Evolutionary conservation across 169 alveolate genomes (phyloP), one percentile per base, ranked within the genome.

Genomic region (Theileria annulata): DNA sequence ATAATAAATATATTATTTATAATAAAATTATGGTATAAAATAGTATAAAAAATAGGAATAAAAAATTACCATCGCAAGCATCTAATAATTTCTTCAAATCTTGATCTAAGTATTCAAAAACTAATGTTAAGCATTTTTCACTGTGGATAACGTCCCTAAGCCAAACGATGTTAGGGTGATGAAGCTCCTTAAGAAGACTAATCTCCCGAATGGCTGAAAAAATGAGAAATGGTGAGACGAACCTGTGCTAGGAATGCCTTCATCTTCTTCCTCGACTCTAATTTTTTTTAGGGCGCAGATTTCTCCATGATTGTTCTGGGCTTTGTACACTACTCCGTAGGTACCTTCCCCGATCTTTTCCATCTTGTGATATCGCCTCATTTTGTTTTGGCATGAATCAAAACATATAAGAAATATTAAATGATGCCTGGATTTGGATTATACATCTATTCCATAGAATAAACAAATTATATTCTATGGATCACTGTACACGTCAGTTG

Each of bases 261-360:
- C 99, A 63, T 98, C 99, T 85, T 98, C 99, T 37, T 98, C 98
- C 77, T 98, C 99, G n/a, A 98, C 92, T 51, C 99, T 94, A 35
- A 98, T 97, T 84, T 97, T 97, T 85, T 97, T 97, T 68, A 98
- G 87, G 5, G 99, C 99, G 63, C 94, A 97, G 23, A 95, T 83
- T 62, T 96, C 97, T 0, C 98, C 97, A 63, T 86, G 92, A 75
- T 83, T 90, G 68, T 95, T 63, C 97, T 98, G 79, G 87, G 97
- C 94, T 94, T 97, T 79, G 90, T 97, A 97, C 60, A 98, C 99
- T 33, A 98, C 99, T 42, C 99, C 99, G 91, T 98, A 98, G 47
- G 99, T 98, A 42, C 99, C 99, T 80, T 98, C 99, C 23, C 99
- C 99, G 19, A 98, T 93, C 84, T 98, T 97, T 62, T 97, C 99